Percentiles rank a stretch among this genome's conserved stretches.
Conservation (phyloP, 345 rosid species). For the Arabidopsis arenosa region DNA sequence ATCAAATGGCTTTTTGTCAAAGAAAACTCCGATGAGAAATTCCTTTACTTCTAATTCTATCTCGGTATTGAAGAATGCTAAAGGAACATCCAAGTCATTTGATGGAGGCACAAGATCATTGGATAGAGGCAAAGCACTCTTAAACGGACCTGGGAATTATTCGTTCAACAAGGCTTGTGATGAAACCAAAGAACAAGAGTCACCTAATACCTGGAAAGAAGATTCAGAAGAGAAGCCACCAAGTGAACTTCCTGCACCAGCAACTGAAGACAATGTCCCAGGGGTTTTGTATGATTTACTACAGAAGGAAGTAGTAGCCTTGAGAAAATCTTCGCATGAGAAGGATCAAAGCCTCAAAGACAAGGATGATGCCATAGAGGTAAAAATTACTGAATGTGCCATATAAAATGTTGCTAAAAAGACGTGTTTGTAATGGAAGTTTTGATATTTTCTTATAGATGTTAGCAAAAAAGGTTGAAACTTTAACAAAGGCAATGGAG, state of each 20-base stretch:
- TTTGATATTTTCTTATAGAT: conserved; percentile 54
- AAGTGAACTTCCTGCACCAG: conserved; percentile 46
- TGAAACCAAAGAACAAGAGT: conserved; percentile 59
- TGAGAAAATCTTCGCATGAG: conserved; percentile 90
- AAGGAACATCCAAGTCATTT: conserved; percentile 96
- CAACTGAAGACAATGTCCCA: conserved; percentile 72
- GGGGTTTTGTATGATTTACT: conserved; percentile 85
- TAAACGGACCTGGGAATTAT: conserved; percentile 70
- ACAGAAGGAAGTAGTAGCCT: conserved; percentile 84
- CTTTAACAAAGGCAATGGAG: conserved; percentile 98
- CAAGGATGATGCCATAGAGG: conserved; percentile 99
- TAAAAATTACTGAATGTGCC: conserved; percentile 27
- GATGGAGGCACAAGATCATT: conserved; percentile 97
- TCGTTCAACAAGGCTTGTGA: conserved; percentile 81
- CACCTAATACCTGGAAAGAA: conserved; percentile 41
- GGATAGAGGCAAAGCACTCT: conserved; percentile 72
- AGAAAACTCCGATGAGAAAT: conserved; percentile 62
- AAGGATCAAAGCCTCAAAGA: conserved; percentile 99
- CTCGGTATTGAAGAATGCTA: conserved; percentile 87
- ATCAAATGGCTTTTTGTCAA: conserved; percentile 84
- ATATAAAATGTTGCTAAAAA: conserved; percentile 24
- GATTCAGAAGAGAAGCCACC: conserved; percentile 59
- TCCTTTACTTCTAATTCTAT: conserved; percentile 59
- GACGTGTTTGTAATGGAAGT: conserved; percentile 7
- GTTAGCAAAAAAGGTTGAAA: conserved; percentile 94